phyloP scores from a whole-genome alignment of 1,284 basidiomycete species.

The Gomphus bonarii region DNA sequence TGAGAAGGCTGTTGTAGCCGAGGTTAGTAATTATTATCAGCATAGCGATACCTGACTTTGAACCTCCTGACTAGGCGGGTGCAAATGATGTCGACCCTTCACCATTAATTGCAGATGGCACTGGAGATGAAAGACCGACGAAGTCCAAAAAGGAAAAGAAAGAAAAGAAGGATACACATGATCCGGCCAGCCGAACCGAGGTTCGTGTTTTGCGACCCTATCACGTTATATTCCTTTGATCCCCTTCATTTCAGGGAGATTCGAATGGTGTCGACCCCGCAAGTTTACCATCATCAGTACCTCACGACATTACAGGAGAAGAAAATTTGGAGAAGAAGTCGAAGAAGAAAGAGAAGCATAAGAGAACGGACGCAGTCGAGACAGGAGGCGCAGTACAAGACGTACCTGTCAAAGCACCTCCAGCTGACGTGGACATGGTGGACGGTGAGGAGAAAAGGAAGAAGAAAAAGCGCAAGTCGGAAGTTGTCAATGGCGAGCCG shows the following conservation, averaged over 20 bases:
- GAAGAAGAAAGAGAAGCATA: conserved; percentile 11
- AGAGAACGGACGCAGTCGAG: neutral
- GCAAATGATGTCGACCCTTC: neutral
- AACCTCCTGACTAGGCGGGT: neutral
- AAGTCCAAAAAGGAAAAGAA: conserved; percentile 16
- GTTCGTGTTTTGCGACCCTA: neutral
- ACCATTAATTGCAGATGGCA: neutral
- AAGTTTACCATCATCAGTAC: neutral
- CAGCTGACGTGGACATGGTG: neutral
- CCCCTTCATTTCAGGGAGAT: neutral
- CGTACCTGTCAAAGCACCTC: neutral
- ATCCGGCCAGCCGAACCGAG: conserved; percentile 13
- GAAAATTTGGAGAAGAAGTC: conserved; percentile 12
- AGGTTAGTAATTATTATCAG: neutral
- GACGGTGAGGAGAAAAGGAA: conserved; percentile 11
- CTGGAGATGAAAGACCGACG: neutral
- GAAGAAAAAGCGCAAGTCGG: conserved; percentile 16
- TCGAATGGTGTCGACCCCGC: neutral
- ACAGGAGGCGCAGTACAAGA: conserved; percentile 2
- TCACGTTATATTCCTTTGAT: neutral
- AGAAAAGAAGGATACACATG: conserved; percentile 21
- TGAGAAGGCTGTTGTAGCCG: neutral
- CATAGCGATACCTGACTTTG: neutral
- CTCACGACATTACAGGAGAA: neutral
- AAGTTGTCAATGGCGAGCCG: neutral